phyloP scores from a whole-genome alignment of 805 yeast species.

The Groenewaldozyma tartarivorans region DNA sequence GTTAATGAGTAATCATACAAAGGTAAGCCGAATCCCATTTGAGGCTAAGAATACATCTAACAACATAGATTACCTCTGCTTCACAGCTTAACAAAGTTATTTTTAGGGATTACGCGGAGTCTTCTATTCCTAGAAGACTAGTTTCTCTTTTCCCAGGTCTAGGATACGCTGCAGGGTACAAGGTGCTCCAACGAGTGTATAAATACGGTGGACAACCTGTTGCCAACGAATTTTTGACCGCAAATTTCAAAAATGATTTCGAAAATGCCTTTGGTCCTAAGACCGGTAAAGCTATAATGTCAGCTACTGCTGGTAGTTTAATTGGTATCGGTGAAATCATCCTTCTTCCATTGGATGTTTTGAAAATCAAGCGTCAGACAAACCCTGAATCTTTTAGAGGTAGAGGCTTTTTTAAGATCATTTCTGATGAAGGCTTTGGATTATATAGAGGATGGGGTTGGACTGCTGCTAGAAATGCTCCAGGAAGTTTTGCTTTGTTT shows the following conservation, averaged over 20 bases:
- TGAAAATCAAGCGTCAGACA: slow-evolving; percentile 95
- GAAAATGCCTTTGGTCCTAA: slow-evolving; percentile 79
- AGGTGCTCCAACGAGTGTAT: slow-evolving; percentile 92
- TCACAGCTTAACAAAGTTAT: slow-evolving; percentile 75
- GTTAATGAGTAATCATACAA: slow-evolving; percentile 77
- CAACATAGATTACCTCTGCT: slow-evolving; percentile 49
- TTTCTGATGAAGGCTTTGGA: slow-evolving; percentile 86
- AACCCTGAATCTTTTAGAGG: slow-evolving; percentile 99
- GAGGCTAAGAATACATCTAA: not conserved
- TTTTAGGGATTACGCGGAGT: slow-evolving; percentile 70
- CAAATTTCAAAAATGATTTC: slow-evolving; percentile 59
- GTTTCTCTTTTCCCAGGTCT: slow-evolving; percentile 92
- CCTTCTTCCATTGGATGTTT: slow-evolving; percentile 79
- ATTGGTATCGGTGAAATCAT: slow-evolving; percentile 98
- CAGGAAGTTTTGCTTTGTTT: slow-evolving; percentile 94
- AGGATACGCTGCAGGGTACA: slow-evolving; percentile 96
- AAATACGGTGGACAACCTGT: slow-evolving; percentile 99
- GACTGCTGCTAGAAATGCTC: slow-evolving; percentile 99
- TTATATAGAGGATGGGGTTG: slow-evolving; percentile 99
- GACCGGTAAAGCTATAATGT: slow-evolving; percentile 93
- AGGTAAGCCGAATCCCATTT: slow-evolving; percentile 25
- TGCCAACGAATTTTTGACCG: slow-evolving; percentile 83
- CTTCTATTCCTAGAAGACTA: slow-evolving; percentile 60
- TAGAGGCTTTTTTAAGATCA: slow-evolving; percentile 82
- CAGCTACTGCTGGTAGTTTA: slow-evolving; percentile 95